phyloP scores from a whole-genome alignment of 208 protist genomes.

The Acanthamoeba sp. region DNA sequence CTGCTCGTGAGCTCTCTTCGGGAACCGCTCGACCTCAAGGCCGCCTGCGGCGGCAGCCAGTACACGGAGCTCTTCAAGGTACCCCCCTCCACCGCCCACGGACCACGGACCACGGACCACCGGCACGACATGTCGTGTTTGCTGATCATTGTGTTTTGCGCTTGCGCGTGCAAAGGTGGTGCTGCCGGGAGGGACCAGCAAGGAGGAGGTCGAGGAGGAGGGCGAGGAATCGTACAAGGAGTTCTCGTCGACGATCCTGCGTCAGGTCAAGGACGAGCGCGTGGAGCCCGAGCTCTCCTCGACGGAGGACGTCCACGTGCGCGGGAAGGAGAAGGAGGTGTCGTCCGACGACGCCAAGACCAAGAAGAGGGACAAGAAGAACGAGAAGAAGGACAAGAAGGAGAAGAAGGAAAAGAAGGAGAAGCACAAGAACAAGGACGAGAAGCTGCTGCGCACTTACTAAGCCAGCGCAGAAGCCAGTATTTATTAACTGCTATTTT shows the following conservation, averaged over 20 bases:
- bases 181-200: background rate
- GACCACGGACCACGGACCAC: no score
- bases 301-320: background rate
- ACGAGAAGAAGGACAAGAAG: slow-evolving; percentile 38
- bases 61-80: slow-evolving; percentile 70
- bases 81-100: background rate
- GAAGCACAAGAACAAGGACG: background rate
- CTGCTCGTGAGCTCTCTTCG: slow-evolving; percentile 27
- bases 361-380: slow-evolving; percentile 60
- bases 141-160: background rate
- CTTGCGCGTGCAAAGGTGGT: background rate
- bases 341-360: background rate
- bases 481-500: no score
- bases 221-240: slow-evolving; percentile 61
- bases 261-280: slow-evolving; percentile 14
- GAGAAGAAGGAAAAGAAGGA: slow-evolving; percentile 15
- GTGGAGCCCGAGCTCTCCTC: background rate
- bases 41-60: slow-evolving; percentile 67
- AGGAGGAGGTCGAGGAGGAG: slow-evolving; percentile 24
- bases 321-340: slow-evolving; percentile 22
- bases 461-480: background rate
- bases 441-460: background rate
- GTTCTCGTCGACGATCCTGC: slow-evolving; percentile 29
- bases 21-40: slow-evolving; percentile 69
- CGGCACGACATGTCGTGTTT: background rate